Conservation (phyloP, 2,329 filamentous ascomycete species). For the Aspergillus pseudoterreus region DNA sequence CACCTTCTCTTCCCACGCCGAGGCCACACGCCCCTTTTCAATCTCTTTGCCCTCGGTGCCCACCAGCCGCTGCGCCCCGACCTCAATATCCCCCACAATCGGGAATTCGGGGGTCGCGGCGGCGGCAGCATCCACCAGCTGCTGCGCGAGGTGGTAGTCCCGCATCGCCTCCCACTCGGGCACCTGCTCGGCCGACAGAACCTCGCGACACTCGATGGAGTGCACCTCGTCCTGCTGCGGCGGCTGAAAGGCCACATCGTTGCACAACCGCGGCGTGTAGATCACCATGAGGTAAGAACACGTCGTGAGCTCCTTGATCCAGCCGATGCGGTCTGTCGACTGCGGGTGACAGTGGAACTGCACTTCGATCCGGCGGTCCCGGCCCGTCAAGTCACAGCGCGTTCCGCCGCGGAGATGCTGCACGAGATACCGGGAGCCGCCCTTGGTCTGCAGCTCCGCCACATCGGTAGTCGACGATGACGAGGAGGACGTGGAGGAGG, state of each 20-base stretch:
- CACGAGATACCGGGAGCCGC: conserved; percentile 79
- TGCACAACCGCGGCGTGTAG: conserved; percentile 82
- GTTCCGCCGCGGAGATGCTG: conserved; percentile 78
- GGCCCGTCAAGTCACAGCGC: conserved; percentile 78
- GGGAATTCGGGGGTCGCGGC: conserved; percentile 26
- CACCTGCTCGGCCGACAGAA: conserved; percentile 58
- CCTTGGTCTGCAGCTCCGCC: conserved; percentile 73
- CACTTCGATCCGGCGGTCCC: conserved; percentile 78
- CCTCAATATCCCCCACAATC: conserved; percentile 55
- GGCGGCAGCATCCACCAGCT: conserved; percentile 27
- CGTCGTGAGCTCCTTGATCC: conserved; percentile 89
- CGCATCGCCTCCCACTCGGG: conserved; percentile 44
- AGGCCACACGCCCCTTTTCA: conserved; percentile 55
- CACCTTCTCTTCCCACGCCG: conserved; percentile 48
- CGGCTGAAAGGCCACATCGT: conserved; percentile 80
- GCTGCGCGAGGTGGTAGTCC: conserved; percentile 28
- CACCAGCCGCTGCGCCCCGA: conserved; percentile 56
- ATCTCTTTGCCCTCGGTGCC: conserved; percentile 54
- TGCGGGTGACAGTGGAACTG: conserved; percentile 75
- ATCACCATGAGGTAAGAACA: conserved; percentile 93
- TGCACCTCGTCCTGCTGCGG: conserved; percentile 74
- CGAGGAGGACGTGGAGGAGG: neutral
- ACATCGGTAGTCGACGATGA: conserved; percentile 31
- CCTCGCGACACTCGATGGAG: conserved; percentile 69
- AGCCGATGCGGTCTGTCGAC: conserved; percentile 71